A percentile compares a stretch with the other conserved stretches of the same genome.
Conservation (phyloP, 1,284 basidiomycete genomes). For the Sanghuangporus baumii region DNA sequence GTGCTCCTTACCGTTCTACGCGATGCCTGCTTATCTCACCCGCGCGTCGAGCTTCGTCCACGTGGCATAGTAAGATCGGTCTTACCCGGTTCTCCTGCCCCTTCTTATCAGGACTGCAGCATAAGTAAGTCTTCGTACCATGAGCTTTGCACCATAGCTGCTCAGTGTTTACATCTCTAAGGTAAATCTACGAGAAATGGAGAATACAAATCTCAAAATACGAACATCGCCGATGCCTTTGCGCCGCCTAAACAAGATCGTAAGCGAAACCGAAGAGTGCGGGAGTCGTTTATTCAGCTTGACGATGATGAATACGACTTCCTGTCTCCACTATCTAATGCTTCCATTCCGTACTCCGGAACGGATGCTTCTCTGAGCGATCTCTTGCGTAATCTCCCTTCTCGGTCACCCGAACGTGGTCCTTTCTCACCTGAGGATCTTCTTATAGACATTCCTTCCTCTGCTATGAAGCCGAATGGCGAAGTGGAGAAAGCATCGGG, state of each 20-base stretch:
- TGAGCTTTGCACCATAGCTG: no score
- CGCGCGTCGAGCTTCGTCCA: conserved; percentile 1
- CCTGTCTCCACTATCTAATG: not conserved
- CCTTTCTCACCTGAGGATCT: not conserved
- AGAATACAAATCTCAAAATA: not conserved
- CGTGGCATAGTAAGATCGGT: not conserved
- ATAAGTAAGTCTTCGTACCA: not conserved
- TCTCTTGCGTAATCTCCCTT: not conserved
- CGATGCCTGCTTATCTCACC: not conserved
- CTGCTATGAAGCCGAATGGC: not conserved
- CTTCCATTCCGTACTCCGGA: not conserved
- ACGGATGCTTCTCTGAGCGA: no score
- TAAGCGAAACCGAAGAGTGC: not conserved
- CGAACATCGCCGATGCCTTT: no score
- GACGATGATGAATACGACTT: conserved; percentile 1
- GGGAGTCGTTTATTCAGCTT: conserved; percentile 7
- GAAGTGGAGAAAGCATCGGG: not conserved
- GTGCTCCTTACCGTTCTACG: not conserved
- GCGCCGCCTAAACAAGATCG: not conserved
- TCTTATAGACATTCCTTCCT: no score
- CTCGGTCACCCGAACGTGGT: not conserved
- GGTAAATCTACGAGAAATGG: not conserved
- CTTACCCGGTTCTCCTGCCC: not conserved
- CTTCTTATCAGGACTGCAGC: not conserved
- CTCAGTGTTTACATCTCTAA: no score